Conservation (phyloP, 2,329 filamentous ascomycete genomes). For the Phoma herbarum region DNA sequence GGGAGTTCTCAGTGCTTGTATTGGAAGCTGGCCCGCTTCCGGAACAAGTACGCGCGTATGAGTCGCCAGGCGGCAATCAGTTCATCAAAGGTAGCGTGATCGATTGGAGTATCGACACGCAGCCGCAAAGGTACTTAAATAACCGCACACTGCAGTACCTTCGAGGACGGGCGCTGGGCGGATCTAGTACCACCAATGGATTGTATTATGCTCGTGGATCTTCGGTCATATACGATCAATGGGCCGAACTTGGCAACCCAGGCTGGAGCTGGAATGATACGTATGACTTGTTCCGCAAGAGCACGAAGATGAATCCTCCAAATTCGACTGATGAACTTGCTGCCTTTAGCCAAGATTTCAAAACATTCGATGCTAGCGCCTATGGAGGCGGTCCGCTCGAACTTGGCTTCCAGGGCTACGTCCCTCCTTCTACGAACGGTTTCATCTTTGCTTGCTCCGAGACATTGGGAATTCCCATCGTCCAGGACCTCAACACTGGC, state of each 20-base stretch:
- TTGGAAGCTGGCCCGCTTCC: conserved; percentile 45
- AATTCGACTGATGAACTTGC: conserved; percentile 29
- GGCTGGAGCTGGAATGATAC: conserved; percentile 60
- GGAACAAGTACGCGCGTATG: conserved; percentile 42
- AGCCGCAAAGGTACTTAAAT: conserved; percentile 34
- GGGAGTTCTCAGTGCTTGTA: conserved; percentile 40
- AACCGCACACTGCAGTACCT: conserved; percentile 37
- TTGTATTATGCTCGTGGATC: conserved; percentile 47
- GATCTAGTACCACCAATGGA: conserved; percentile 47
- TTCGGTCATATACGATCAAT: conserved; percentile 57
- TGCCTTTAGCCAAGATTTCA: conserved; percentile 38
- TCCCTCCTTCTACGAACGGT: conserved; percentile 37
- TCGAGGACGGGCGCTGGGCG: conserved; percentile 42
- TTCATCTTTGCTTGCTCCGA: conserved; percentile 43
- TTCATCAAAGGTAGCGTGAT: conserved; percentile 40
- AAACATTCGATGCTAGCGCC: conserved; percentile 40
- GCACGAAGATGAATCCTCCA: conserved; percentile 43
- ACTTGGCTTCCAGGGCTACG: conserved; percentile 43
- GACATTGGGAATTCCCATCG: conserved; percentile 42
- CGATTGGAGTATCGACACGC: conserved; percentile 43
- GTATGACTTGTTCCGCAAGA: conserved; percentile 35
- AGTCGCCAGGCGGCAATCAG: conserved; percentile 41
- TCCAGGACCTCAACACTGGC: conserved; percentile 46
- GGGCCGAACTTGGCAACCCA: conserved; percentile 65
- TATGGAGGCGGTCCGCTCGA: conserved; percentile 41